Evolutionary conservation across 495 filamentous ascomycete genomes (phyloP).

Genomic region (Hypoxylon rickii): DNA sequence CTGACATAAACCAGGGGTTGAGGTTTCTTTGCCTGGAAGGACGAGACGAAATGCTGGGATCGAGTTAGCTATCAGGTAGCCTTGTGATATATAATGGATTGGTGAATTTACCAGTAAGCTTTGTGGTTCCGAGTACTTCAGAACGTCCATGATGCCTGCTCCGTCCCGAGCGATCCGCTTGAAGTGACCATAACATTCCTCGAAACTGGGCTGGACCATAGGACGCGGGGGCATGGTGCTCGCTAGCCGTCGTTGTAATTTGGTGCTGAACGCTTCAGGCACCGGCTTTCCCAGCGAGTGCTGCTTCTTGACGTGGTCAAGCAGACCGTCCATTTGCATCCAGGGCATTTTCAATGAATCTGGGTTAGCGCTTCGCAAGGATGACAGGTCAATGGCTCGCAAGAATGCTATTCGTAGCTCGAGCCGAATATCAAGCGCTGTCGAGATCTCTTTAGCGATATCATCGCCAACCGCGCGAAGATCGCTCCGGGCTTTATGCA

Average conservation of each 20-base stretch:
- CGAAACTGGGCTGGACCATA: constrained; percentile 75
- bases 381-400: constrained; percentile 50
- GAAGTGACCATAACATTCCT: constrained; percentile 72
- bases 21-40: constrained; percentile 77
- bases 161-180: constrained; percentile 73
- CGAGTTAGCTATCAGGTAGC: not conserved
- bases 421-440: constrained; percentile 67
- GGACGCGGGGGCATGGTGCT: constrained; percentile 92
- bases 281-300: constrained; percentile 67
- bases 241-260: constrained; percentile 85
- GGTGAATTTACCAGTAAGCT: constrained; percentile 63
- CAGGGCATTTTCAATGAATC: constrained; percentile 52
- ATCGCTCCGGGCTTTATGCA: constrained; percentile 63
- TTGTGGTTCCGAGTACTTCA: constrained; percentile 69
- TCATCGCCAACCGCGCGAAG: constrained; percentile 51
- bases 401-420: constrained; percentile 68
- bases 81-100: constrained; percentile 6
- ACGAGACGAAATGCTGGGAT: constrained; percentile 65
- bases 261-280: constrained; percentile 80
- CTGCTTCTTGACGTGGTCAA: constrained; percentile 59
- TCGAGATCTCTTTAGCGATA: constrained; percentile 55
- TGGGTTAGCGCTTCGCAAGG: constrained; percentile 45
- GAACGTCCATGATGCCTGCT: constrained; percentile 66
- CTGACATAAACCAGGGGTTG: constrained; percentile 85
- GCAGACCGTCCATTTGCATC: constrained; percentile 49